Evolutionary conservation across 805 yeast species (phyloP).

Genomic region (Lipomyces oligophaga): DNA sequence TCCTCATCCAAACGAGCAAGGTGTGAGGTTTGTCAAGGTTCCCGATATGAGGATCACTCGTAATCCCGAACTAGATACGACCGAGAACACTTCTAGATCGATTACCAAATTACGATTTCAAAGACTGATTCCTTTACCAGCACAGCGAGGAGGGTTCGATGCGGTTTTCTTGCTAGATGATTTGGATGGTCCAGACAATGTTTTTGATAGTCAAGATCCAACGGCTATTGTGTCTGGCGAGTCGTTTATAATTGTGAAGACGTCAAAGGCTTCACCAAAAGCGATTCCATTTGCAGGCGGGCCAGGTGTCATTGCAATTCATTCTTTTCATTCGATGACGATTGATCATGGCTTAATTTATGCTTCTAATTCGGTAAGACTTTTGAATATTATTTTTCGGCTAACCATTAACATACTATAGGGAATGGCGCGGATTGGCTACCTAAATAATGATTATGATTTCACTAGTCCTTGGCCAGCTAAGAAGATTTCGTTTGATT

Average conservation of each 20-base stretch:
- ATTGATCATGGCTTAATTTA: constrained; percentile 56
- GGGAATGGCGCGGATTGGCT: constrained; percentile 36
- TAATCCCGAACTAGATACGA: not conserved
- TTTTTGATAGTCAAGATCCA: not conserved
- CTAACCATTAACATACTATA: not conserved
- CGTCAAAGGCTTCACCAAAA: constrained; percentile 59
- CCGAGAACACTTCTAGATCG: not conserved
- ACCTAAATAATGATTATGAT: constrained; percentile 42
- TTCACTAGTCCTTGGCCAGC: constrained; percentile 63
- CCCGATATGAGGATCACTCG: not conserved
- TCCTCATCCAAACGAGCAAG: not conserved
- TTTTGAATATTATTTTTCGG: constrained; percentile 48
- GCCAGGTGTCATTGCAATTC: constrained; percentile 45
- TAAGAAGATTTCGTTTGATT: constrained; percentile 50
- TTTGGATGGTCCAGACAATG: not conserved
- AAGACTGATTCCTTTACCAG: constrained; percentile 50
- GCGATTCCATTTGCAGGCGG: constrained; percentile 60
- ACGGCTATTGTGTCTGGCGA: constrained; percentile 32
- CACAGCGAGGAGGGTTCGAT: constrained; percentile 9
- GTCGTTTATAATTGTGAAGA: constrained; percentile 66
- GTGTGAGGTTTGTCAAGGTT: constrained; percentile 4
- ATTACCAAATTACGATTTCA: not conserved
- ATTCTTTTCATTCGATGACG: constrained; percentile 45
- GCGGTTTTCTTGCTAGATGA: constrained; percentile 6
- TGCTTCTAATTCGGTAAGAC: constrained; percentile 49